Evolutionary conservation across 2,329 filamentous ascomycete genomes (phyloP), one percentile per base, ranked within the genome.

Genomic region (Lomentospora prolificans): DNA sequence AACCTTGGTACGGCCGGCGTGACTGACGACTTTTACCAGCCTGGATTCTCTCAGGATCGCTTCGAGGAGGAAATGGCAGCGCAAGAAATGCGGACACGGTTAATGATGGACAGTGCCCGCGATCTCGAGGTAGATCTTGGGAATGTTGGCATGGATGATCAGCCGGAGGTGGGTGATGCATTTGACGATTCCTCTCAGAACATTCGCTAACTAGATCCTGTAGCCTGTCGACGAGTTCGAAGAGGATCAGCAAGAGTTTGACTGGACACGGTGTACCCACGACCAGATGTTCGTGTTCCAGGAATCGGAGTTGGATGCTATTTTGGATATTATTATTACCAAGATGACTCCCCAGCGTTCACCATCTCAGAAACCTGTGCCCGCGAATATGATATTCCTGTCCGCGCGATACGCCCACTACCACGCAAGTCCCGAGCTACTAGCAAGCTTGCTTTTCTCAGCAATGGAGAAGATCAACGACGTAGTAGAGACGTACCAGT

Each of bases 221-320:
- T 57, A 86, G 81, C 77, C 82, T 17, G 76, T 80, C 14, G 90
- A 92, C 58, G 91, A 96, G 55, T 80, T 90, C 19, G 87, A 90
- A 62, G 90, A 95, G 64, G 91, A 96, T 57, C 83, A 85, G 57
- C 91, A 95, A 65, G 94, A 97, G 60, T 99, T 99, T 64, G 87
- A 96, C 58, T 99, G 94, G 94, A 87, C 87, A 60, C 81, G 88
- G 63, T 99, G 94, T 69, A 76, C 96, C 51, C 90, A 96, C 67
- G 94, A 99, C 67, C 94, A 99, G 69, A 99, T 99, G 94, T 99
- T 99, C 67, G 94, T 99, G 36, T 99, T 99, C 68, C 94, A 99
- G 69, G 92, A 97, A 62, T 86, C 83, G 66, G 92, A 99, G 66
- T 79, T 99, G 53, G 87, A 92, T 57, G 85, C 86, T 57, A 96